Percentiles rank a stretch among this genome's conserved stretches.
phyloP scores from a whole-genome alignment of 2,329 filamentous ascomycete species.

The Coniella vitis region DNA sequence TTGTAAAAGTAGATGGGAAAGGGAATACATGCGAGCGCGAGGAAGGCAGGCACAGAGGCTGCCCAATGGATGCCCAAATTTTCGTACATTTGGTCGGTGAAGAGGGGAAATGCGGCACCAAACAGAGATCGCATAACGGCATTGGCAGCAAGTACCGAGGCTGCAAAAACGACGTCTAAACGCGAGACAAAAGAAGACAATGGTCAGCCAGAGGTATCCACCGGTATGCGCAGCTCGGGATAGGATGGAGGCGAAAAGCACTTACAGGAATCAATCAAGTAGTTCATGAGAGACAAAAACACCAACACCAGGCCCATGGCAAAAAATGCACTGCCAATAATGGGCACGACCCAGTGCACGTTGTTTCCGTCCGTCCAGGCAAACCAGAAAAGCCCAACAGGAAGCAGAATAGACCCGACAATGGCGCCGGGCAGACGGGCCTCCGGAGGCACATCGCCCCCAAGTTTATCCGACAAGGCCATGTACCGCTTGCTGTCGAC shows the following conservation, averaged over 20 bases:
- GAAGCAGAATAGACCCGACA: conserved; percentile 55
- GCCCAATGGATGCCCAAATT: conserved; percentile 16
- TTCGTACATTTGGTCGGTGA: conserved; percentile 32
- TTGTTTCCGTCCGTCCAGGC: conserved; percentile 56
- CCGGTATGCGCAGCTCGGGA: too few species aligned
- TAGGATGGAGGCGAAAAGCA: not conserved
- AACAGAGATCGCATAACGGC: conserved; percentile 50
- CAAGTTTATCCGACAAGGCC: conserved; percentile 33
- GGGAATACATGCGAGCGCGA: conserved; percentile 32
- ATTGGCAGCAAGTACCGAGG: conserved; percentile 51
- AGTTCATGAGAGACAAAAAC: conserved; percentile 48
- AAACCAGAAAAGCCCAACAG: conserved; percentile 61
- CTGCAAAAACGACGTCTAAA: conserved; percentile 47
- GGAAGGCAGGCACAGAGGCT: conserved; percentile 33
- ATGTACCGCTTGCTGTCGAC: conserved; percentile 50
- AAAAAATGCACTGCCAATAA: conserved; percentile 28
- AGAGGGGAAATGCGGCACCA: conserved; percentile 51
- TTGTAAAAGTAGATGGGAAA: conserved; percentile 32
- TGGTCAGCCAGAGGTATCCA: too few species aligned
- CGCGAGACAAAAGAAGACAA: too few species aligned
- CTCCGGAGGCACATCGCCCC: conserved; percentile 58
- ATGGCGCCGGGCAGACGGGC: conserved; percentile 56
- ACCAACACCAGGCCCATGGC: conserved; percentile 39
- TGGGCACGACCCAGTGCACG: conserved; percentile 44
- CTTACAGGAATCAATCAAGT: conserved; percentile 43